Evolutionary conservation across 2,329 filamentous ascomycete genomes (phyloP), one percentile per base, ranked within the genome.

Genomic region (Chrysosporium queenslandicum): DNA sequence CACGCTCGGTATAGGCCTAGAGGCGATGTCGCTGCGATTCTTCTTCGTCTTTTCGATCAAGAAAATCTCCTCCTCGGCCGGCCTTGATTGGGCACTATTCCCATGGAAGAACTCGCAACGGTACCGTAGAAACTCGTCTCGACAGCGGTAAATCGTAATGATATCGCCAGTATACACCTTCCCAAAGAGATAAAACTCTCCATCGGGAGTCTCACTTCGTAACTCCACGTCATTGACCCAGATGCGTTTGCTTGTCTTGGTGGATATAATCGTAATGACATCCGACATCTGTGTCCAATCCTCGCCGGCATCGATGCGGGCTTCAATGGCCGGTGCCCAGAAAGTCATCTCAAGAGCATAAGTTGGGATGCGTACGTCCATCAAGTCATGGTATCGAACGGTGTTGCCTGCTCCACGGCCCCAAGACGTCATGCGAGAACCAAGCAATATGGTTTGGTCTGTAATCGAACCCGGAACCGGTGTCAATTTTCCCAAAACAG

Each of bases 261-360:
- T 94, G 1, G 85, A 84, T 47, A 96, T 82, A 56, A 89, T 85
- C 3, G 80, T 77, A 60, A 83, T 83, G 1, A 83, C 72, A 11
- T 79, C 77, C 1, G 75, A 67, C 1, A 80, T 60, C 14, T 67
- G 68, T 8, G 71, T 74, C 72, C 75, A 82, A 53, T 77, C 74
- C 62, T 78, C 79, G 48, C 77, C 77, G 32, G 73, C 72, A 20
- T 78, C 75, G 45, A 74, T 75, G 46, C 72, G 72, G 6, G 77
- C 74, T 53, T 87, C 83, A 53, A 83, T 83, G 9, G 79, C 79
- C 0, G 82, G 77, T 52, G 79, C 82, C 77, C 85, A 88, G 27
- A 92, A 79, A 30, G 87, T 74, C 34, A 96, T 73, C 61, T 86
- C 84, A 59, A 95, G 81, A 0, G 87, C 88, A 57, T 83, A 83